These are phyloP conservation scores for Lantana camara DNA, from an alignment of 257 asterid genomes.

Conservation along the genomic window DNA sequence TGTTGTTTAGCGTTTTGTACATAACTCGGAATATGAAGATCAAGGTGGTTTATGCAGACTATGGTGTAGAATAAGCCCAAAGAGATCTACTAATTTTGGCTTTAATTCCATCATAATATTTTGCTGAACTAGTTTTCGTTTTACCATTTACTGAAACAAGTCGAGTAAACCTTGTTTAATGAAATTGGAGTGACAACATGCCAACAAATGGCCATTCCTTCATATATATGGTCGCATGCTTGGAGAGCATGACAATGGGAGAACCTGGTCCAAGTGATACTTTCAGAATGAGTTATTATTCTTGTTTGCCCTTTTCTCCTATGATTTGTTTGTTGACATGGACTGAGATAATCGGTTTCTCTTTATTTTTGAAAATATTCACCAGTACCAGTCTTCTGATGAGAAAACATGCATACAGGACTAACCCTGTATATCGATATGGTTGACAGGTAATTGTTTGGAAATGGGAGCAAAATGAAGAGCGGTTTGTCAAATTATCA, in stretches of 20 bases:
- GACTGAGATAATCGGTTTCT: not conserved
- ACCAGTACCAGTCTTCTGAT: not conserved
- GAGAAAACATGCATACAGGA: too few species aligned
- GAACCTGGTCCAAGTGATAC: not conserved
- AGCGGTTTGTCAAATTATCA: constrained; percentile 57
- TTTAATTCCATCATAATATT: not conserved
- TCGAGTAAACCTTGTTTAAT: constrained; percentile 1
- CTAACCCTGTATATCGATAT: too few species aligned
- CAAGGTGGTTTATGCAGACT: constrained; percentile 9
- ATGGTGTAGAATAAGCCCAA: not conserved
- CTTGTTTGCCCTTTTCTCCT: not conserved
- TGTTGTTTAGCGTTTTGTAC: not conserved
- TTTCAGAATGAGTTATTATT: constrained; percentile 8
- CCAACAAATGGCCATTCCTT: not conserved
- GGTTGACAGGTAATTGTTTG: constrained; percentile 69
- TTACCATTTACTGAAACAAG: not conserved
- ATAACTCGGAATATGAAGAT: constrained; percentile 5
- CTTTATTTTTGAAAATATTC: constrained; percentile 7
- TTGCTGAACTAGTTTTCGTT: not conserved
- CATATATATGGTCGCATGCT: not conserved
- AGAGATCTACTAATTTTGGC: constrained; percentile 6
- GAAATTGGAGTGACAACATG: not conserved
- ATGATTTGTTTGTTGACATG: not conserved
- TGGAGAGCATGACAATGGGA: not conserved
- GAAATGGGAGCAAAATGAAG: constrained; percentile 80